Evolutionary conservation across 2,329 filamentous ascomycete genomes (phyloP), one percentile per base, ranked within the genome.

Genomic region (Phoma sp.): DNA sequence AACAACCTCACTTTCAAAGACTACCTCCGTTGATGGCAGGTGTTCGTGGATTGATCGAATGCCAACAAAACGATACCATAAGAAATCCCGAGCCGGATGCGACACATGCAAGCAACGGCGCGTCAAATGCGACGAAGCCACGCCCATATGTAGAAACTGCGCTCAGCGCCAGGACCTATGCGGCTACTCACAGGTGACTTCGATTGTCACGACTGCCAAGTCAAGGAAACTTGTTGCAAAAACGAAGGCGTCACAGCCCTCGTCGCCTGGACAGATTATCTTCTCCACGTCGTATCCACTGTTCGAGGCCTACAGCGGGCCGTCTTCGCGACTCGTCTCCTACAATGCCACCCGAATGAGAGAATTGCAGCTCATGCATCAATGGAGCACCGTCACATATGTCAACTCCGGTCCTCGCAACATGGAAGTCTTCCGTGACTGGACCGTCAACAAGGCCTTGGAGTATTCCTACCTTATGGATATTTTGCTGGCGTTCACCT

Each of bases 361-460:
- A 27, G 55, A 61, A 24, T n/a, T 61, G 10, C 27, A 51, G 35
- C 45, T 61, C n/a, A 61, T 61, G 55, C 55, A 59, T 32, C 51
- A 54, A 21, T 61, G 58, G 58, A 52, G 55, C 36, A 56, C 55
- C 13, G 32, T 46, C 15, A 58, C 51, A 1, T 61, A 38, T 25
- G n/a, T 32, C 13, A 24, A 37, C 43, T 51, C 51, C 17, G 43
- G 47, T 10, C 36, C 48, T 6, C n/a, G 52, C 22, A 47, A 48
- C 35, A 43, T 51, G 22, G 45, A 57, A 15, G 32, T 51, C 32
- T 58, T 58, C 33, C 43, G 51, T 38, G 55, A 60, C 27, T 54
- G 49, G 31, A 44, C 51, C 13, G 22, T 43, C 4, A 32, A 44
- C 22, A 43, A 56, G 47, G 51, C 57, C 13, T 12, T 63, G 15